phyloP scores from a whole-genome alignment of 371 early-diverging fungal species.

The Mucor velutinosus region DNA sequence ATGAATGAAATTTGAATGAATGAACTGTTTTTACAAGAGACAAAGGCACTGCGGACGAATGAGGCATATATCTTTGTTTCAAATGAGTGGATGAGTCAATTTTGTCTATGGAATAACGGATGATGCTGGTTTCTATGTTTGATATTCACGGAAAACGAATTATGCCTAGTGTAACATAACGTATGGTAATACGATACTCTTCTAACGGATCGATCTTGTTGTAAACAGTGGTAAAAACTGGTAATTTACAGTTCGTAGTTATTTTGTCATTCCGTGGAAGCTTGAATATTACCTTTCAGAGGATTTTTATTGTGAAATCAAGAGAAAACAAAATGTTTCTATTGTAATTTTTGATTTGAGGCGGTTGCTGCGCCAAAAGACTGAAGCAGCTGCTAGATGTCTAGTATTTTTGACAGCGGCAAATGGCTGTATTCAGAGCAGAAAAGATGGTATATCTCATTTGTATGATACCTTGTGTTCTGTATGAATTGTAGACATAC shows the following conservation, averaged over 20 bases:
- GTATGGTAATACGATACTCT: background rate
- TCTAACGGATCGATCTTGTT: background rate
- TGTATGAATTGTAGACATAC: background rate
- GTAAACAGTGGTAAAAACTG: background rate
- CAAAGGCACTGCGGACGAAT: background rate
- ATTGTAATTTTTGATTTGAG: background rate
- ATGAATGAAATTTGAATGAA: background rate
- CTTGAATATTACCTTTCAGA: background rate
- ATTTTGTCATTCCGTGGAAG: background rate
- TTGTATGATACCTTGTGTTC: background rate
- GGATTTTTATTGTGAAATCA: background rate
- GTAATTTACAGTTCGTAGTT: background rate
- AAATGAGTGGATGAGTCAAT: background rate
- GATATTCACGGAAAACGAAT: background rate
- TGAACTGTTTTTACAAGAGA: background rate
- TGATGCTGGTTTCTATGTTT: background rate
- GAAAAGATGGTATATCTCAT: background rate
- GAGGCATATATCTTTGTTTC: background rate
- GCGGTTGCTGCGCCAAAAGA: too few relatives aligned
- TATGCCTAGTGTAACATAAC: background rate
- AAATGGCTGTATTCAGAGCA: background rate
- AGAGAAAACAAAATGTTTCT: background rate
- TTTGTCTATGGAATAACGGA: background rate
- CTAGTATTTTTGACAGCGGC: background rate
- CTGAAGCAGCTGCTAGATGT: too few relatives aligned